Evolutionary conservation across 2,329 filamentous ascomycete genomes (phyloP), one percentile per base, ranked within the genome.

Genomic region (Aureobasidium sp.): DNA sequence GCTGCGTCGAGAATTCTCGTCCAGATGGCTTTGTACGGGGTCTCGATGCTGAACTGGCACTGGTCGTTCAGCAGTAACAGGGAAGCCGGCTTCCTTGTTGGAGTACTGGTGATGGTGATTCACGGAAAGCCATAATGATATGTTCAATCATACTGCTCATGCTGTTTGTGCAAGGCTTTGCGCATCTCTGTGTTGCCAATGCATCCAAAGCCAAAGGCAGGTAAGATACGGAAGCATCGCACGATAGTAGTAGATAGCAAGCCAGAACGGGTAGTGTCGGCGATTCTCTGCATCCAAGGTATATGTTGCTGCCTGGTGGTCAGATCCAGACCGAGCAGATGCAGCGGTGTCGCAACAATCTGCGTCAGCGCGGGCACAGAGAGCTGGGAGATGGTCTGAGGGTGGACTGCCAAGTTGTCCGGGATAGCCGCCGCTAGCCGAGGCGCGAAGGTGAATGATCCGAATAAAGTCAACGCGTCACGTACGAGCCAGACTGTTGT

Each of bases 381-480:
- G 15, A 71, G 65, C 54, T 70, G 70, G 53, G 68, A 64, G 9
- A 67, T 64, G 32, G 66, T 61, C 32, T 66, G 63, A 2, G 68
- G 63, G 37, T 63, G 65, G 0, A 66, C 53, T 3, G 66, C 57
- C 58, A 61, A 61, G 4, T 63, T 62, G 39, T 69, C 64, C 11
- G 67, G 67, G 16, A 69, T 50, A 13, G 64, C 42, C 8, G 63
- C 47, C 3, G 68, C 65, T 37, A 71, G 45, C 50, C 69, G 66
- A 5, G 68, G 66, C 6, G 69, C 67, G n/a, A 72, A 45, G 9
- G 66, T 71, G 44, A 71, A 67, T 5, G 69, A 70, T 48, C 68
- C 70, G 29, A 70, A 68, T 45, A 72, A 69, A n/a, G 69, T 71
- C 47, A 70, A 64, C 5, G 68, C 67, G 53, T 71, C 70, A 50